These are phyloP conservation scores for Aspergillus egyptiacus DNA, from an alignment of 495 filamentous ascomycete species.

Conservation along the genomic window DNA sequence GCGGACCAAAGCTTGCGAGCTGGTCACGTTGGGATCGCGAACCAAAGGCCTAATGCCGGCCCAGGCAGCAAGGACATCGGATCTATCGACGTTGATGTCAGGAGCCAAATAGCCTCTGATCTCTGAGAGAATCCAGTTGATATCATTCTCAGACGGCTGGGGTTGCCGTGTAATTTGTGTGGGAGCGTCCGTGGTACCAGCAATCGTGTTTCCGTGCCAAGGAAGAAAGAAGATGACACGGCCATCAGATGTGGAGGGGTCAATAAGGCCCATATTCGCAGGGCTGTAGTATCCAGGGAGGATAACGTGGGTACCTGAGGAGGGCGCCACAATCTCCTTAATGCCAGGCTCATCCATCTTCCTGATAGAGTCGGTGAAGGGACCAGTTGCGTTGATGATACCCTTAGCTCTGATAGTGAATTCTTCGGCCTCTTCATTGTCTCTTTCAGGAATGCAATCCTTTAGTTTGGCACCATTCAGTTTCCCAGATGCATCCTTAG, in stretches of 20 bases:
- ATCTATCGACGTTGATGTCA: constrained; percentile 88
- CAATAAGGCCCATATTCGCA: constrained; percentile 92
- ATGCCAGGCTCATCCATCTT: constrained; percentile 76
- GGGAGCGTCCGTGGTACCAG: constrained; percentile 89
- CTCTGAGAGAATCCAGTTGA: constrained; percentile 93
- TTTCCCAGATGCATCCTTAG: constrained; percentile 73
- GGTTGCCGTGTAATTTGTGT: constrained; percentile 78
- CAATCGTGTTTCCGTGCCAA: constrained; percentile 99
- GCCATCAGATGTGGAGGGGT: constrained; percentile 89
- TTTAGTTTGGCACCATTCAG: constrained; percentile 74
- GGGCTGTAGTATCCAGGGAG: constrained; percentile 95
- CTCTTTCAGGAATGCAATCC: constrained; percentile 60
- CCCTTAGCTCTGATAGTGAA: constrained; percentile 82
- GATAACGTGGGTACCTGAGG: constrained; percentile 90
- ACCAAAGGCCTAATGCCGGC: constrained; percentile 91
- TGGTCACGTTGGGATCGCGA: constrained; percentile 87
- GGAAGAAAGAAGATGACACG: constrained; percentile 98
- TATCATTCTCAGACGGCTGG: constrained; percentile 84
- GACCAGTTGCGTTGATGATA: constrained; percentile 94
- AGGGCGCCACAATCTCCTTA: constrained; percentile 87
- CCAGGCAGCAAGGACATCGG: constrained; percentile 95
- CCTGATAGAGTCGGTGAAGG: constrained; percentile 88
- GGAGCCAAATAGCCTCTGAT: constrained; percentile 84
- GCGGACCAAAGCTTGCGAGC: constrained; percentile 90
- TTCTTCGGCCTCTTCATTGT: constrained; percentile 50